Evolutionary conservation across 192 early-diverging fungal genomes (phyloP).

Genomic region (Entomortierella chlamydospora): DNA sequence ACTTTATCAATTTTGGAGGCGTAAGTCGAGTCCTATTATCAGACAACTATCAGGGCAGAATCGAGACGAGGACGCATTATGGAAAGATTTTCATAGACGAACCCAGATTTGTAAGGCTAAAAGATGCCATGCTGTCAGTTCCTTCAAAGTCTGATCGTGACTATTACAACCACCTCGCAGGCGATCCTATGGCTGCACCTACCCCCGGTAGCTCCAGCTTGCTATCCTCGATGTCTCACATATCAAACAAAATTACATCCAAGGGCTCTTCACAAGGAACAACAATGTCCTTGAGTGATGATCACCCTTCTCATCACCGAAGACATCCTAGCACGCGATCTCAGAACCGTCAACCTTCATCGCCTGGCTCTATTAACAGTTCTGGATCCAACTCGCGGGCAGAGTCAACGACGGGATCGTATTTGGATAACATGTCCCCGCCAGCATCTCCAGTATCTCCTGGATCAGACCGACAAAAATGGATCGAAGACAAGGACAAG

Average conservation of each 20-base stretch:
- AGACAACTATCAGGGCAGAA: slow-evolving; percentile 27
- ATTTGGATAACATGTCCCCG: neutral
- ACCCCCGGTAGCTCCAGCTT: too few species aligned
- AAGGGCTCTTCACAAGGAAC: slow-evolving; percentile 28
- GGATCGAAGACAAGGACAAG: slow-evolving; percentile 33
- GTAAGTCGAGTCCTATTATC: slow-evolving; percentile 16
- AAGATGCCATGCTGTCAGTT: slow-evolving; percentile 29
- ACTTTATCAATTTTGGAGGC: slow-evolving; percentile 53
- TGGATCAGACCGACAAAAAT: slow-evolving; percentile 24
- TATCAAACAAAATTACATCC: slow-evolving; percentile 22
- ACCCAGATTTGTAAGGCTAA: slow-evolving; percentile 32
- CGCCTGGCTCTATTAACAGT: slow-evolving; percentile 11
- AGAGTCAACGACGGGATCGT: slow-evolving; percentile 18
- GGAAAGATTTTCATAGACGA: slow-evolving; percentile 42
- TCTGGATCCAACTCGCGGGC: slow-evolving; percentile 16
- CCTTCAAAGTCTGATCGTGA: slow-evolving; percentile 29
- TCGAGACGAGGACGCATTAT: slow-evolving; percentile 48
- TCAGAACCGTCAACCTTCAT: neutral
- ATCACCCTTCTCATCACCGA: slow-evolving; percentile 5
- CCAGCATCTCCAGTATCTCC: neutral
- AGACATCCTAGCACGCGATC: neutral
- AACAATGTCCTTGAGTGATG: slow-evolving; percentile 30
- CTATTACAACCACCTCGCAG: neutral
- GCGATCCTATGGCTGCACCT: neutral
- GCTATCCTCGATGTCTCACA: too few species aligned